These are phyloP conservation scores for Eutrema japonicum DNA, from an alignment of 345 rosid species.

Conservation along the genomic window DNA sequence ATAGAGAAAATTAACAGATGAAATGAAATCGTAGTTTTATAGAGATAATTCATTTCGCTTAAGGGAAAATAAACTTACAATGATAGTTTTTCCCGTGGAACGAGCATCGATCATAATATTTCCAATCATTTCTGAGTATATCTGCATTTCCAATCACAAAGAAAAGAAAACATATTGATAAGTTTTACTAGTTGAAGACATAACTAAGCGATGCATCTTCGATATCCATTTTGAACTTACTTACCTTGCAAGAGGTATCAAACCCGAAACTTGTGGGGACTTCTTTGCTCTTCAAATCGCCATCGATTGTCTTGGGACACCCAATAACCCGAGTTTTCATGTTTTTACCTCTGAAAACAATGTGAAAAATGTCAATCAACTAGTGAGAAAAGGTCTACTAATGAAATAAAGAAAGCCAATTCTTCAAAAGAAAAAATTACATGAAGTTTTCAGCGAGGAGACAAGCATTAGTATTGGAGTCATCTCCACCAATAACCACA, in stretches of 20 bases:
- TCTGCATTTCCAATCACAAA: slow-evolving; percentile 49
- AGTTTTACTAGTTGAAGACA: neutral
- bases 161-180: neutral
- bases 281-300: slow-evolving; percentile 94
- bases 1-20: slow-evolving; percentile 42
- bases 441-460: slow-evolving; percentile 95
- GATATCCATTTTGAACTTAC: neutral
- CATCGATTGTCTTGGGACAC: slow-evolving; percentile 98
- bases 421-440: slow-evolving; percentile 35
- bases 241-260: slow-evolving; percentile 97
- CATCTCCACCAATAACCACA: slow-evolving; percentile 96
- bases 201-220: neutral
- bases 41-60: neutral
- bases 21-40: neutral
- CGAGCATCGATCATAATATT: slow-evolving; percentile 99
- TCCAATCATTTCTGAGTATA: slow-evolving; percentile 96
- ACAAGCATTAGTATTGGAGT: slow-evolving; percentile 97
- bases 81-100: slow-evolving; percentile 96
- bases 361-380: neutral
- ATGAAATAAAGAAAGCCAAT: neutral
- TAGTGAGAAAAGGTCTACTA: neutral
- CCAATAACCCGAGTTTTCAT: slow-evolving; percentile 86
- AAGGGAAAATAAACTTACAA: slow-evolving; percentile 55
- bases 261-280: slow-evolving; percentile 97
- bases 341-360: slow-evolving; percentile 63